Base-by-base conservation (phyloP, 805 yeast genomes). In the Teunomyces cretensis region DNA sequence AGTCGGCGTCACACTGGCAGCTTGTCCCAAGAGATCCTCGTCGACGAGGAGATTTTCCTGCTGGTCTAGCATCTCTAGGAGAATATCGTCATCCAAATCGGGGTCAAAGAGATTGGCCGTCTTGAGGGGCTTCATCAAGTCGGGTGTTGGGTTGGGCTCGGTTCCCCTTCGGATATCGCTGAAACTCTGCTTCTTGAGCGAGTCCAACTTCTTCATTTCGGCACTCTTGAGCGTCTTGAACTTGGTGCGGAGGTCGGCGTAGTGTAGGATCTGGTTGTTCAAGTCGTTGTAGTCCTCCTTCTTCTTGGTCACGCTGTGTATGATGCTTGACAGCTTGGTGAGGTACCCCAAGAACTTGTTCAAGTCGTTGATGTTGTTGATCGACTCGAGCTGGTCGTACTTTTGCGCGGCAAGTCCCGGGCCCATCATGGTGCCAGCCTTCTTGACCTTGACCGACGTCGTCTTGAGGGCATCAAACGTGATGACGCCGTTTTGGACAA, bases 401-500 rank as follows among this genome's bases (percentile, higher is more conserved):
- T 57, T 45, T 14, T 49, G 27, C 16, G 28, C 35, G 30, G 33
- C 45, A 6, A 41, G 9, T 16, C 28, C 19, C 3, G 19, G 35
- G 9, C 22, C 38, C 14, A 14, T 15, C 5, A 30, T 17, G 5
- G 16, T n/a, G 2, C 17, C 42, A 2, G 27, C 9, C n/a, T 30
- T 22, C 27, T 39, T 39, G 4, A 44, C 39, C 41, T 49, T 27
- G 43, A 40, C 37, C 9, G 43, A 31, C 3, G 45, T 43, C 26
- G 39, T 46, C 13, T 61, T 62, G 31, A 71, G 54, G 2, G 75
- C 74, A 52, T 71, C 76, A 42, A 68, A 60, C 0, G 76, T 65
- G 40, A 72, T 70, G 32, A 70, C 73, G 4, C 76, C 76, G 48
- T 66, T 70, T 50, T 70, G 72, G 4, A 71, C 74, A 51, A 72